phyloP scores from a whole-genome alignment of 495 filamentous ascomycete species.

The Daldinia decipiens region DNA sequence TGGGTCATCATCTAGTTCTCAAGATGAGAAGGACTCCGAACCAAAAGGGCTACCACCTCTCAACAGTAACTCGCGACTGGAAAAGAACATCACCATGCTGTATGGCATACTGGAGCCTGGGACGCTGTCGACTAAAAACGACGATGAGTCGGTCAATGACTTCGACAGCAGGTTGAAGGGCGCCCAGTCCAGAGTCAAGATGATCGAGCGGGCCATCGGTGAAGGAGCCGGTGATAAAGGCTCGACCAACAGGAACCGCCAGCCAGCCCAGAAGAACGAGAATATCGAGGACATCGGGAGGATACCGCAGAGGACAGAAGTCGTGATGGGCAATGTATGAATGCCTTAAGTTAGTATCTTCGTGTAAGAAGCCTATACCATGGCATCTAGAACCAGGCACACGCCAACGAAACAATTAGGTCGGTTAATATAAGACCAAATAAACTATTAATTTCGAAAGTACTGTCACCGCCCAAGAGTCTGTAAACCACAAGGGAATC shows the following conservation, averaged over 20 bases:
- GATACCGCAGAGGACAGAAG: constrained; percentile 28
- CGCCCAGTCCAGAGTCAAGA: constrained; percentile 79
- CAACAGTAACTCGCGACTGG: constrained; percentile 69
- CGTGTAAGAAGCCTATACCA: constrained; percentile 3
- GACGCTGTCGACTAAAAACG: constrained; percentile 80
- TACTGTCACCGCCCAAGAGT: not conserved
- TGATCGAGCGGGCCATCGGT: constrained; percentile 78
- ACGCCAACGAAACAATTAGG: not conserved
- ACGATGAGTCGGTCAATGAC: constrained; percentile 83
- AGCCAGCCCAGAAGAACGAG: constrained; percentile 40
- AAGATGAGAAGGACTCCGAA: constrained; percentile 23
- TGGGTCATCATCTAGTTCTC: constrained; percentile 10
- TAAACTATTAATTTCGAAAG: not conserved
- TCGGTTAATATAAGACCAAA: not conserved
- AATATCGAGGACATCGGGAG: constrained; percentile 47
- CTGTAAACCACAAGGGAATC: constrained; percentile 33
- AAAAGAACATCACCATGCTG: constrained; percentile 76
- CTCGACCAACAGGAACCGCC: constrained; percentile 6
- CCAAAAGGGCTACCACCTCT: constrained; percentile 56
- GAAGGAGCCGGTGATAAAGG: constrained; percentile 53
- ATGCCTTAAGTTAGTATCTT: not conserved
- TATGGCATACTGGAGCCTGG: constrained; percentile 80
- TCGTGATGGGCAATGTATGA: not conserved
- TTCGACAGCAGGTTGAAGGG: constrained; percentile 85
- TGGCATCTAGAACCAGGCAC: not conserved